These are phyloP conservation scores for Botrytis elliptica DNA, from an alignment of 2,329 filamentous ascomycete genomes.

Conservation along the genomic window DNA sequence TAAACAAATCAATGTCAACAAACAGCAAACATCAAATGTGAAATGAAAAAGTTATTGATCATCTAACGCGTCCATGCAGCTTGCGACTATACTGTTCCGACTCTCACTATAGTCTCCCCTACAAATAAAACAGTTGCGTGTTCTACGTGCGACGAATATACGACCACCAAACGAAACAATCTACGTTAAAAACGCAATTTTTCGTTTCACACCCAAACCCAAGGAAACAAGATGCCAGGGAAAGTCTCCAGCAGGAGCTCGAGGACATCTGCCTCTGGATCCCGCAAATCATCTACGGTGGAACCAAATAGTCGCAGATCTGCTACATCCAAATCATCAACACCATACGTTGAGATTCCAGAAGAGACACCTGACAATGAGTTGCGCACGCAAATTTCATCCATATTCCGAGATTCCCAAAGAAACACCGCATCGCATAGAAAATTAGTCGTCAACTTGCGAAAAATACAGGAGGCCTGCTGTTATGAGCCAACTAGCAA, in stretches of 20 bases:
- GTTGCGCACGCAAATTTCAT: conserved; percentile 71
- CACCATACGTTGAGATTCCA: conserved; percentile 52
- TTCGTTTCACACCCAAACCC: neutral
- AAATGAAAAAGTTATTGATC: conserved; percentile 9
- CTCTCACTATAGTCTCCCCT: neutral
- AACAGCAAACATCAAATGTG: conserved; percentile 6
- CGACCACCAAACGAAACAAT: neutral
- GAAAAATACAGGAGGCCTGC: conserved; percentile 88
- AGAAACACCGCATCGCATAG: conserved; percentile 85
- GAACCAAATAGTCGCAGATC: conserved; percentile 44
- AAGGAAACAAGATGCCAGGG: conserved; percentile 44
- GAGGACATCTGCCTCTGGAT: conserved; percentile 40
- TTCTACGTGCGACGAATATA: neutral
- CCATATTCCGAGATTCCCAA: conserved; percentile 78
- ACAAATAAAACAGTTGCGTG: neutral
- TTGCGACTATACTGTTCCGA: neutral
- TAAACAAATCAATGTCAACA: conserved; percentile 22
- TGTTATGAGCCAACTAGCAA: conserved; percentile 60
- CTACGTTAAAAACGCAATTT: neutral
- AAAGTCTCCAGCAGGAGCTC: conserved; percentile 45
- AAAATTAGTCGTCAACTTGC: conserved; percentile 81
- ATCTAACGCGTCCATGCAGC: neutral
- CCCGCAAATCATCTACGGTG: conserved; percentile 44
- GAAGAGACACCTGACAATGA: conserved; percentile 69
- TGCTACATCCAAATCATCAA: conserved; percentile 42